Percentiles rank a stretch among this genome's conserved stretches.
phyloP scores from a whole-genome alignment of 73 alveolate genomes.

The Tetrahymena thermophila region DNA sequence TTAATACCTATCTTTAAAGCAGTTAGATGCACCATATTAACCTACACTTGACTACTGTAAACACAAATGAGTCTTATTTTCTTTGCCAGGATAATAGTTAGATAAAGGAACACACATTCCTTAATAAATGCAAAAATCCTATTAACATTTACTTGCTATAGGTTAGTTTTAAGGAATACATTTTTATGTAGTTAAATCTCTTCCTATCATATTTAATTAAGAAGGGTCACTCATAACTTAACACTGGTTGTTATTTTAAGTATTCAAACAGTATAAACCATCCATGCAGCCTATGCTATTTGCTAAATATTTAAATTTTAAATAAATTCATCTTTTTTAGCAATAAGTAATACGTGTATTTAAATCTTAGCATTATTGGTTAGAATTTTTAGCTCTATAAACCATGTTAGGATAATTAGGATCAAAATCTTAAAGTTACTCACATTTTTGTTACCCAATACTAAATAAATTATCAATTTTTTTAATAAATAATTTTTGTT shows the following conservation, averaged over 20 bases:
- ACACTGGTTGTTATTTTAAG: background rate
- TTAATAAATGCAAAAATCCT: background rate
- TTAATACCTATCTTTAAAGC: background rate
- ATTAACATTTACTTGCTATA: background rate
- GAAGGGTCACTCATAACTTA: background rate
- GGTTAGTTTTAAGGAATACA: background rate
- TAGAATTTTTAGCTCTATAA: background rate
- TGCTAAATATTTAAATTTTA: background rate
- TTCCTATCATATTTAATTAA: background rate
- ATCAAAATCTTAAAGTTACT: background rate
- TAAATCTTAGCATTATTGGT: background rate
- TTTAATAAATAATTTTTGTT: too few species aligned
- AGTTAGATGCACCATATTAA: background rate
- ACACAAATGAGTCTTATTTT: background rate
- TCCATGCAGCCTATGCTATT: background rate
- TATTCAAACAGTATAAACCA: background rate
- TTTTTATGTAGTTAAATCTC: background rate
- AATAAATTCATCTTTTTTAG: background rate
- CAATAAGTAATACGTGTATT: background rate
- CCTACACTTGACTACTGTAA: background rate
- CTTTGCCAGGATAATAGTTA: background rate
- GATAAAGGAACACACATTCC: background rate
- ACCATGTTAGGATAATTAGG: background rate
- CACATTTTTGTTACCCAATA: background rate
- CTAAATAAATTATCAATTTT: too few species aligned